Percentiles rank a stretch among this genome's conserved stretches.
phyloP scores from a whole-genome alignment of 129 eudicot species.

The Daucus carota region DNA sequence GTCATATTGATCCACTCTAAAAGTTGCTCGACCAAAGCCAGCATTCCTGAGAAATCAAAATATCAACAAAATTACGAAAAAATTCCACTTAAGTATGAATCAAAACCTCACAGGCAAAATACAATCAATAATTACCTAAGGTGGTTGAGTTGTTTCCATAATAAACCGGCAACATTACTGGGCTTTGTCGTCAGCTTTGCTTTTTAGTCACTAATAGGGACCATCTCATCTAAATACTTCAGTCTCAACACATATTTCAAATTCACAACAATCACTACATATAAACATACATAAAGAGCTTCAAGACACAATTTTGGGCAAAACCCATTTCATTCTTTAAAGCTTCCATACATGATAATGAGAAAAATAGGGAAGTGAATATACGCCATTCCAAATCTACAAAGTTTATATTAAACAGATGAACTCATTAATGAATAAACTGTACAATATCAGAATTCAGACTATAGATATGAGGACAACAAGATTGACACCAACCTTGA shows the following conservation, averaged over 20 bases:
- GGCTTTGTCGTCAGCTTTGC: conserved; percentile 79
- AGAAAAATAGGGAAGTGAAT: no score
- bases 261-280: conserved; percentile 7
- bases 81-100: neutral
- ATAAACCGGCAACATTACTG: conserved; percentile 49
- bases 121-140: conserved; percentile 50
- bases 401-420: no score
- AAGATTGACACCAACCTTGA: no score
- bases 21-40: conserved; percentile 90
- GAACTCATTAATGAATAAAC: no score
- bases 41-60: conserved; percentile 50
- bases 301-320: neutral
- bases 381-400: no score
- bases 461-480: no score
- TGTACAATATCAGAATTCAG: no score
- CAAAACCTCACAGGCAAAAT: neutral
- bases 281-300: neutral
- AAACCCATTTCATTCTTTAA: neutral
- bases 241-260: conserved; percentile 47
- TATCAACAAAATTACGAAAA: neutral
- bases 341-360: neutral
- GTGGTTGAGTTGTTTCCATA: conserved; percentile 95
- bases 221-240: conserved; percentile 67
- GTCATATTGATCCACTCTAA: conserved; percentile 90
- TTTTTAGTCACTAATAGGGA: conserved; percentile 57